These are phyloP conservation scores for Wickerhamiella vanderwaltii DNA, from an alignment of 805 yeast genomes.

Conservation along the genomic window DNA sequence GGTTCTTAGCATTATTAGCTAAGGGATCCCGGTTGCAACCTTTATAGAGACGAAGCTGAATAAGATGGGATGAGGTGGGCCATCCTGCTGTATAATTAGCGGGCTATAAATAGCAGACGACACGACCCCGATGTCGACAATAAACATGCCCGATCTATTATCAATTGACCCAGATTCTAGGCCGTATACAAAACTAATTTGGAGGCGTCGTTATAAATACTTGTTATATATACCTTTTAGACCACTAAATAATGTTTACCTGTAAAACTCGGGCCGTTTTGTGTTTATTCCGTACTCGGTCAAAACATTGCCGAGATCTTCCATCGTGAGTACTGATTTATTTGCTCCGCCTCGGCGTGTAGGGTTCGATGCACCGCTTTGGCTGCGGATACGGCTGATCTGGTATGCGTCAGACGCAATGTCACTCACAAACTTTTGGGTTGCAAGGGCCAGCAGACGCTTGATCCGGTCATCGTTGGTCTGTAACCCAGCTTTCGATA, in stretches of 20 bases:
- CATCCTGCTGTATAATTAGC: no score
- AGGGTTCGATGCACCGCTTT: constrained; percentile 67
- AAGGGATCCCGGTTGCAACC: not conserved
- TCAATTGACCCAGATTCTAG: no score
- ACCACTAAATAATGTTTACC: no score
- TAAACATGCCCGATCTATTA: no score
- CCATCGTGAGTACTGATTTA: constrained; percentile 81
- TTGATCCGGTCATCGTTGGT: constrained; percentile 68
- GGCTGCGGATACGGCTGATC: constrained; percentile 79
- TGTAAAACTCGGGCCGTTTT: constrained; percentile 85
- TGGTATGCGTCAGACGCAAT: constrained; percentile 96
- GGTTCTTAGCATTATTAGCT: not conserved
- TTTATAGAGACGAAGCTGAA: not conserved
- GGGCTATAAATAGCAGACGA: no score
- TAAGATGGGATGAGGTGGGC: no score
- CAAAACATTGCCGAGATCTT: constrained; percentile 83
- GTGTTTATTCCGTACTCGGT: constrained; percentile 87
- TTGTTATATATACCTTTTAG: no score
- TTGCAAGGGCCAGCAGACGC: constrained; percentile 80
- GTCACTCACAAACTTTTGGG: constrained; percentile 89
- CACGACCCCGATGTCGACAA: no score
- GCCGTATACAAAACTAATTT: no score
- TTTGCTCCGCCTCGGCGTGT: constrained; percentile 67
- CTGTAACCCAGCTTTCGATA: constrained; percentile 74
- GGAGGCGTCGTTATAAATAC: no score